A percentile compares a stretch with the other conserved stretches of the same genome.
Evolutionary conservation across 768 basidiomycete genomes (phyloP).

Genomic region (Serendipita sp.): DNA sequence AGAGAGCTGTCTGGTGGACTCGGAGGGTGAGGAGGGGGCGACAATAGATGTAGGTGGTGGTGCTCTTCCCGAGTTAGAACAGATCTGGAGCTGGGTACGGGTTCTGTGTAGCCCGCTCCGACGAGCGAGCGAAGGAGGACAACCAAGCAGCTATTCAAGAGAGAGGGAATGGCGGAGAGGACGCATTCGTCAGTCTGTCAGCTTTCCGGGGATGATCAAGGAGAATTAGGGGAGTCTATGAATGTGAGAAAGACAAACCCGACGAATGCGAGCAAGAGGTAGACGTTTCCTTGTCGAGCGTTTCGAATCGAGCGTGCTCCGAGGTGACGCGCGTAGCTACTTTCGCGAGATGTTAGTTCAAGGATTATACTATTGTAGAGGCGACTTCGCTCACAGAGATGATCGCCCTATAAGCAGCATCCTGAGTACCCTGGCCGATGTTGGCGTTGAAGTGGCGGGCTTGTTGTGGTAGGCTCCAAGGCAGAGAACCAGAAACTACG

Average conservation of each 20-base stretch:
- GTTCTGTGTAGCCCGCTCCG: not conserved
- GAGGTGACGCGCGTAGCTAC: not conserved
- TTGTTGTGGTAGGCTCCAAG: too few species aligned
- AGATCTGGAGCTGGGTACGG: not conserved
- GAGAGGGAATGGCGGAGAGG: not conserved
- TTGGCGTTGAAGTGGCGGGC: too few species aligned
- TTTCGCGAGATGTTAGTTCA: too few species aligned
- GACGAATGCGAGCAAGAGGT: not conserved
- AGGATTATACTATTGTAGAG: too few species aligned
- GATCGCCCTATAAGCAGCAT: not conserved
- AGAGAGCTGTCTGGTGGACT: too few species aligned
- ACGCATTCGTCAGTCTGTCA: not conserved
- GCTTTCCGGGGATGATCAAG: not conserved
- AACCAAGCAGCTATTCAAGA: not conserved
- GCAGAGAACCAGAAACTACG: too few species aligned
- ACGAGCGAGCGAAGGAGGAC: not conserved
- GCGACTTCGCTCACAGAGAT: not conserved
- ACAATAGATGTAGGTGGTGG: too few species aligned
- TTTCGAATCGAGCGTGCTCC: not conserved
- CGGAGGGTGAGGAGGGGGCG: too few species aligned
- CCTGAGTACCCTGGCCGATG: too few species aligned
- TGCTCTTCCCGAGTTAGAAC: not conserved
- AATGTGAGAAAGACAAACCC: not conserved
- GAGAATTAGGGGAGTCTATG: not conserved
- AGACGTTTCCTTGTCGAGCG: not conserved